A percentile compares a stretch with the other conserved stretches of the same genome.
Evolutionary conservation across 2,329 filamentous ascomycete genomes (phyloP).

Genomic region (Cladosporium austrohemisphaericum): DNA sequence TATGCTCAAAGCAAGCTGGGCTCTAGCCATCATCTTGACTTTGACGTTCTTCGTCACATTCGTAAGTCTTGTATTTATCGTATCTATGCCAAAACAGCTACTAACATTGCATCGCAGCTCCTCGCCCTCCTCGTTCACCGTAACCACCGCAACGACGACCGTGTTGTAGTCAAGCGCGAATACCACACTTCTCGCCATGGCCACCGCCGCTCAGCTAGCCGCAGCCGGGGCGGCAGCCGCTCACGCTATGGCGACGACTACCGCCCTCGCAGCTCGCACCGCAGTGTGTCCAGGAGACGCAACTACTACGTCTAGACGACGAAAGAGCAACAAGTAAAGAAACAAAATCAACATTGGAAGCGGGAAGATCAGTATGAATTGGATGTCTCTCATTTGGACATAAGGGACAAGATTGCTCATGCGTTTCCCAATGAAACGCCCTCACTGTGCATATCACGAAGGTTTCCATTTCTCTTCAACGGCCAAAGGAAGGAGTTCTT

Average conservation of each 20-base stretch:
- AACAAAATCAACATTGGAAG: not conserved
- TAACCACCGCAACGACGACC: constrained; percentile 44
- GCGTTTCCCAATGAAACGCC: too few relatives aligned
- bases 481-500: not conserved
- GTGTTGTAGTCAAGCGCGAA: constrained; percentile 52
- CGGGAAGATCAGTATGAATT: not conserved
- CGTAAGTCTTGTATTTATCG: constrained; percentile 40
- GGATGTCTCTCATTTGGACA: not conserved
- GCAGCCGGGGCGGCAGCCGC: constrained; percentile 28
- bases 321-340: not conserved
- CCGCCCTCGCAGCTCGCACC: constrained; percentile 7
- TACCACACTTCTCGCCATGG: constrained; percentile 45
- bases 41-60: constrained; percentile 77
- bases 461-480: not conserved
- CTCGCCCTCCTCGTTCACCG: constrained; percentile 61
- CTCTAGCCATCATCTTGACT: constrained; percentile 82
- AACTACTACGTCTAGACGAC: constrained; percentile 8
- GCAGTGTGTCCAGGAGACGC: constrained; percentile 7
- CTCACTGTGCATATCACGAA: constrained; percentile 1
- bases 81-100: not conserved
- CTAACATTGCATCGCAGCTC: constrained; percentile 31
- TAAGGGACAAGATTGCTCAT: constrained; percentile 1
- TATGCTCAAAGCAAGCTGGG: constrained; percentile 89
- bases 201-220: constrained; percentile 35
- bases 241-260: constrained; percentile 25